Evolutionary conservation across 495 filamentous ascomycete genomes (phyloP), one percentile per base, ranked within the genome.

Genomic region (Cryomyces minteri): DNA sequence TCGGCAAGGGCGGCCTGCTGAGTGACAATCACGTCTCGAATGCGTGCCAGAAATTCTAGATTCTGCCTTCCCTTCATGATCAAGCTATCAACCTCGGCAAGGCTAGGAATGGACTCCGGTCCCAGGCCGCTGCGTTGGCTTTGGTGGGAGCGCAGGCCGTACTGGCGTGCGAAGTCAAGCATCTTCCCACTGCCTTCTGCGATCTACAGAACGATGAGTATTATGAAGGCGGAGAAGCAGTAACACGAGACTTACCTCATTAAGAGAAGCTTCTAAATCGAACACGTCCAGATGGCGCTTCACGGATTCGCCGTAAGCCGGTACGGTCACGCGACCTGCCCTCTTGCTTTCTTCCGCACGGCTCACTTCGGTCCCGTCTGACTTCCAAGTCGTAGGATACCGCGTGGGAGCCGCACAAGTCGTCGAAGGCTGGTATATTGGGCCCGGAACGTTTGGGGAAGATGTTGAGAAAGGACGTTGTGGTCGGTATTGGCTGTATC

Each of bases 201-300:
- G 56, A 79, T 77, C 76, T 78, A 49, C 38, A 41, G 43, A 43
- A 40, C 54, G 12, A 3, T 38, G 38, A 41, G 33, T 31, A 33
- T 45, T 40, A 50, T 57, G 43, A 31, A 10, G 14, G 4, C 3
- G 28, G 12, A 53, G 47, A 40, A 6, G 9, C 11, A 32, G 8
- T 30, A 18, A 30, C 31, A 25, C 25, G 25, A 45, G 31, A 42
- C 71, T 50, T 65, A 81, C 76, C 64, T 81, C 77, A 53, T 72
- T 76, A 14, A 81, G 59, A 5, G 77, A 75, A 12, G 70, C 67
- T 56, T 81, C 77, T 36, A 80, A 53, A 59, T 82, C 77, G 48
- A 73, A 80, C 29, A 58, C 58, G 14, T 77, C 72, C 9, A 81
- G 58, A 60, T 80, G 77, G 39, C 77, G 70, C 54, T 82, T 82